Evolutionary conservation across 1,284 basidiomycete species (phyloP).

Genomic region (Neotropicomus parvogracilis): DNA sequence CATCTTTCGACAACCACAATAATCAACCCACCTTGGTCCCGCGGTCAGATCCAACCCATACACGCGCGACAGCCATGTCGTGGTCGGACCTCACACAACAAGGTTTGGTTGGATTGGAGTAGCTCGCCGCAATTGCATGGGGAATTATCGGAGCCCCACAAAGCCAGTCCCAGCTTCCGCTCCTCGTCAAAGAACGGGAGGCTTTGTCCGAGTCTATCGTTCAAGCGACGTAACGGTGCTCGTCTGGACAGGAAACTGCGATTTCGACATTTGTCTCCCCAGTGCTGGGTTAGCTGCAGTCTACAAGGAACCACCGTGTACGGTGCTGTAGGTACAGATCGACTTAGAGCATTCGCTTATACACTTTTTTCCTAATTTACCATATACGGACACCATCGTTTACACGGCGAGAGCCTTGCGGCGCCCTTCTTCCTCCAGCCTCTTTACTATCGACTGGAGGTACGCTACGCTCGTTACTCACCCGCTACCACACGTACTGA

Average conservation of each 20-base stretch:
- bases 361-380: no score
- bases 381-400: no score
- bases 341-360: no score
- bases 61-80: background rate
- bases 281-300: constrained; percentile 7
- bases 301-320: constrained; percentile 2
- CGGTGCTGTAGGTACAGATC: no score
- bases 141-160: background rate
- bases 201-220: constrained; percentile 3
- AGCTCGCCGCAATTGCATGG: constrained; percentile 3
- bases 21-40: background rate
- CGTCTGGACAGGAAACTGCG: constrained; percentile 7
- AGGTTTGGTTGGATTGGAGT: constrained; percentile 3
- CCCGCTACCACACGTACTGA: no score
- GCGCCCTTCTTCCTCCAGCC: no score
- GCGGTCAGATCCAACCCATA: constrained; percentile 1
- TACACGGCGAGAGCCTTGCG: no score
- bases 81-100: constrained; percentile 5
- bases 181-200: constrained; percentile 2
- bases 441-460: no score
- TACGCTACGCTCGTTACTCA: no score
- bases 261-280: constrained; percentile 18
- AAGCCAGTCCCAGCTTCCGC: constrained; percentile 1
- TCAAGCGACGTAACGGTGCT: constrained; percentile 13
- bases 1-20: constrained; percentile 2